These are phyloP conservation scores for Plantago elongata DNA, from an alignment of 257 asterid genomes.

Conservation along the genomic window DNA sequence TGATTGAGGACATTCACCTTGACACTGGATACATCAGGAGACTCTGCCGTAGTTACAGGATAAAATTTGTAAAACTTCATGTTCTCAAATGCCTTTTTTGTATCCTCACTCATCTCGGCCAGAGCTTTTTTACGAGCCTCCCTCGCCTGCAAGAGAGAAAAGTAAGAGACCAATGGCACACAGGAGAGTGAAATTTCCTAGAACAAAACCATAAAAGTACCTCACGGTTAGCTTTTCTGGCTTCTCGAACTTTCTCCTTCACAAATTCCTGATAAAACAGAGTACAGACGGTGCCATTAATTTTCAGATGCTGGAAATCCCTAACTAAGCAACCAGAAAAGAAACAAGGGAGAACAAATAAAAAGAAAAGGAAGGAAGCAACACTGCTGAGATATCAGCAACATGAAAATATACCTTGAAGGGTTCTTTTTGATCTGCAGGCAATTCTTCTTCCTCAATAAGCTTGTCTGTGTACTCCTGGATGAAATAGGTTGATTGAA, in stretches of 20 bases:
- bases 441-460: constrained; percentile 55
- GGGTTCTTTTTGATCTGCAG: constrained; percentile 62
- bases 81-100: constrained; percentile 61
- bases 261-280: constrained; percentile 62
- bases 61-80: constrained; percentile 78
- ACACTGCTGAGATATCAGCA: neutral
- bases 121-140: constrained; percentile 72
- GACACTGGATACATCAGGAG: constrained; percentile 76
- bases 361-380: too few relatives aligned
- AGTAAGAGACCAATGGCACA: constrained; percentile 15
- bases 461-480: constrained; percentile 51
- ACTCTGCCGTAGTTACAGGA: constrained; percentile 64
- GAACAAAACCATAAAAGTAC: constrained; percentile 28
- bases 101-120: constrained; percentile 65
- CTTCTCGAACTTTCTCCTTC: constrained; percentile 76
- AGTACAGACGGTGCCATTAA: neutral
- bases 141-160: constrained; percentile 55
- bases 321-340: neutral
- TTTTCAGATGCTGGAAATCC: neutral
- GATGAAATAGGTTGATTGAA: constrained; percentile 8
- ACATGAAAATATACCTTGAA: constrained; percentile 47
- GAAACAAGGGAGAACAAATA: neutral
- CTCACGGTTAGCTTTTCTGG: constrained; percentile 63
- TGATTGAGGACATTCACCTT: constrained; percentile 45
- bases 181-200: constrained; percentile 5